Percentiles rank a stretch among this genome's conserved stretches.
phyloP scores from a whole-genome alignment of 208 protist genomes.

The Vickermania spadyakhi region DNA sequence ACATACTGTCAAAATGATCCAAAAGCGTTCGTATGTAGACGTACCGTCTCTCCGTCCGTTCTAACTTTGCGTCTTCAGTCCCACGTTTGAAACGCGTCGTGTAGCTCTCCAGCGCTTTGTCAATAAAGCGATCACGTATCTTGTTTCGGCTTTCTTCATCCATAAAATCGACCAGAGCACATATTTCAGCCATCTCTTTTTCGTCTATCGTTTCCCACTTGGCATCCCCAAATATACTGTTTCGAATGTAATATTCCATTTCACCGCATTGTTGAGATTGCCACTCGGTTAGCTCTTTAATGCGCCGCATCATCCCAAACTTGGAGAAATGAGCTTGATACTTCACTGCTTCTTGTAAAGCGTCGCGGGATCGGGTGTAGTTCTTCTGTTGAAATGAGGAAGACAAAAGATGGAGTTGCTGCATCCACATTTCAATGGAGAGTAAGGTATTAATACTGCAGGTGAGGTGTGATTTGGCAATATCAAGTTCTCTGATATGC shows the following conservation, averaged over 20 bases:
- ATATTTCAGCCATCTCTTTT: conserved; percentile 76
- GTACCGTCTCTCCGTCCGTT: conserved; percentile 89
- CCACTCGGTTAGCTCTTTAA: conserved; percentile 84
- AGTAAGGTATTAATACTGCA: conserved; percentile 88
- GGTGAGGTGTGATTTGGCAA: conserved; percentile 92
- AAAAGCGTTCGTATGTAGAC: conserved; percentile 81
- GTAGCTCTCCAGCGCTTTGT: conserved; percentile 80
- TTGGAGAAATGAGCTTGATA: conserved; percentile 70
- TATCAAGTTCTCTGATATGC: conserved; percentile 92
- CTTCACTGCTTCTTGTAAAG: conserved; percentile 77
- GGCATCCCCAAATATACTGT: conserved; percentile 75
- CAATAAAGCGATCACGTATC: conserved; percentile 84
- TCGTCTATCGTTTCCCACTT: conserved; percentile 61
- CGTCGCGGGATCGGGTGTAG: conserved; percentile 79
- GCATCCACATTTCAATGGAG: conserved; percentile 90
- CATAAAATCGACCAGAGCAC: conserved; percentile 83
- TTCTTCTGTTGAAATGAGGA: conserved; percentile 62
- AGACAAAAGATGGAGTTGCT: conserved; percentile 79
- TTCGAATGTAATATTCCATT: conserved; percentile 81
- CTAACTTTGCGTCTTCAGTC: conserved; percentile 76
- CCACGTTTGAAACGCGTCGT: conserved; percentile 75
- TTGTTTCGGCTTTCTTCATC: conserved; percentile 58
- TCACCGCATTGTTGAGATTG: conserved; percentile 65
- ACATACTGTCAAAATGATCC: conserved; percentile 69
- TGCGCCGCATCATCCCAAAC: conserved; percentile 77